Evolutionary conservation across 2,329 filamentous ascomycete species (phyloP).

Genomic region (Colletotrichum brevisporum): DNA sequence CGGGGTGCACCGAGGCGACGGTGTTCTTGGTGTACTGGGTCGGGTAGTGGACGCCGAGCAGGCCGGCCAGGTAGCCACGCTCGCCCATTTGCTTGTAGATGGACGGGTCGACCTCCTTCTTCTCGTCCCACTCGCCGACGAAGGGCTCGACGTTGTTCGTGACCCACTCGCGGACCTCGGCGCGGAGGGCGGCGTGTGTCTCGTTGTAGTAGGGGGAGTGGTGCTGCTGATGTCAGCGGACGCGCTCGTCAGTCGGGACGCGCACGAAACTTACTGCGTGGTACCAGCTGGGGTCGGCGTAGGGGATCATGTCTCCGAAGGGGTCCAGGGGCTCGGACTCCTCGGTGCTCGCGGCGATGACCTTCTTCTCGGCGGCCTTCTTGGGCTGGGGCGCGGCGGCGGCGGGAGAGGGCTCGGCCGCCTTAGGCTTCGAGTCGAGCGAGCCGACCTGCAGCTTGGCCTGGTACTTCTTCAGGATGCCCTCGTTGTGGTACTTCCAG

Average conservation of each 20-base stretch:
- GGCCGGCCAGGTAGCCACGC: slow-evolving; percentile 91
- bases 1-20: slow-evolving; percentile 83
- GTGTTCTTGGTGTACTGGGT: slow-evolving; percentile 78
- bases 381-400: slow-evolving; percentile 62
- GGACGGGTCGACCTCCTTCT: slow-evolving; percentile 86
- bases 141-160: slow-evolving; percentile 90
- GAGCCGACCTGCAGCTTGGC: slow-evolving; percentile 85
- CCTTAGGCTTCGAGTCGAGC: slow-evolving; percentile 86
- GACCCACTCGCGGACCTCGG: slow-evolving; percentile 93
- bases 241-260: no score
- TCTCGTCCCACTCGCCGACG: slow-evolving; percentile 97
- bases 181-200: slow-evolving; percentile 89
- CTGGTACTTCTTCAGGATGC: slow-evolving; percentile 89
- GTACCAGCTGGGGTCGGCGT: slow-evolving; percentile 94
- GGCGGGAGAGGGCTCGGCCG: slow-evolving; percentile 64
- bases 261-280: slow-evolving; percentile 76
- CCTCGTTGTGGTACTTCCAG: slow-evolving; percentile 86
- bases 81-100: slow-evolving; percentile 98
- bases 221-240: slow-evolving; percentile 71
- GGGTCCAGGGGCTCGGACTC: slow-evolving; percentile 83
- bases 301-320: slow-evolving; percentile 90
- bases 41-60: slow-evolving; percentile 88
- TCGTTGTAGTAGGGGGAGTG: slow-evolving; percentile 98
- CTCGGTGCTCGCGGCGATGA: slow-evolving; percentile 58
- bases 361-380: slow-evolving; percentile 53